A percentile compares a stretch with the other conserved stretches of the same genome.
phyloP scores from a whole-genome alignment of 352 stramenopile genomes.

The Globisporangium carolinianum region DNA sequence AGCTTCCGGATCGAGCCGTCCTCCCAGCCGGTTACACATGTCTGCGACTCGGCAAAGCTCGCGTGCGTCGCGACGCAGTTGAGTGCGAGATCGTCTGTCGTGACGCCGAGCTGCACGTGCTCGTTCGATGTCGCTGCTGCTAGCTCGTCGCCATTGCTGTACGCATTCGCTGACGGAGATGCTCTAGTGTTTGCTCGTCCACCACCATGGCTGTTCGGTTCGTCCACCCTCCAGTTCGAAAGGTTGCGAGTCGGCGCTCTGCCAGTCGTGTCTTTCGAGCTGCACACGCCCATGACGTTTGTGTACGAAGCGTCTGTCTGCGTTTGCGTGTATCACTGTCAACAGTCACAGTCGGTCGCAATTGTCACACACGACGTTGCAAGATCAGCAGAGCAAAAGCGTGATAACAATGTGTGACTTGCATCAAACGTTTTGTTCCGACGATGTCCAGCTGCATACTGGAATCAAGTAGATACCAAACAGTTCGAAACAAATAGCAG shows the following conservation, averaged over 20 bases:
- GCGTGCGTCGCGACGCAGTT: conserved; percentile 42
- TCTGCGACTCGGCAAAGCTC: conserved; percentile 10
- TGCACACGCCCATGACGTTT: conserved; percentile 39
- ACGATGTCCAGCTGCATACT: too few species aligned
- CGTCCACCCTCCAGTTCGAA: conserved; percentile 40
- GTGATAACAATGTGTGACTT: too few species aligned
- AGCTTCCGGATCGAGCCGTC: conserved; percentile 52
- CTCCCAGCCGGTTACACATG: conserved; percentile 62
- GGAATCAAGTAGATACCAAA: too few species aligned
- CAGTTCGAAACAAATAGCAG: too few species aligned
- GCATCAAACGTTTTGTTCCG: too few species aligned
- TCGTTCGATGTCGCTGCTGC: neutral
- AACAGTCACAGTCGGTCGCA: neutral
- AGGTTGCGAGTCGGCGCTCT: conserved; percentile 18
- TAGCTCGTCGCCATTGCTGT: neutral
- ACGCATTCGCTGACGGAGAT: conserved; percentile 2
- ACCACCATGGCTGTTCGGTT: neutral
- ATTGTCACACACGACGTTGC: too few species aligned
- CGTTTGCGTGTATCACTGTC: neutral
- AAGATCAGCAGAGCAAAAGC: too few species aligned
- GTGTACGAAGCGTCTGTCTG: neutral
- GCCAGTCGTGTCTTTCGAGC: conserved; percentile 21
- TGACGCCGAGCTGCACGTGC: neutral
- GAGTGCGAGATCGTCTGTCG: conserved; percentile 22
- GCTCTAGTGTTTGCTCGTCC: neutral